phyloP scores from a whole-genome alignment of 2,329 filamentous ascomycete genomes.

The Fusarium sp. region DNA sequence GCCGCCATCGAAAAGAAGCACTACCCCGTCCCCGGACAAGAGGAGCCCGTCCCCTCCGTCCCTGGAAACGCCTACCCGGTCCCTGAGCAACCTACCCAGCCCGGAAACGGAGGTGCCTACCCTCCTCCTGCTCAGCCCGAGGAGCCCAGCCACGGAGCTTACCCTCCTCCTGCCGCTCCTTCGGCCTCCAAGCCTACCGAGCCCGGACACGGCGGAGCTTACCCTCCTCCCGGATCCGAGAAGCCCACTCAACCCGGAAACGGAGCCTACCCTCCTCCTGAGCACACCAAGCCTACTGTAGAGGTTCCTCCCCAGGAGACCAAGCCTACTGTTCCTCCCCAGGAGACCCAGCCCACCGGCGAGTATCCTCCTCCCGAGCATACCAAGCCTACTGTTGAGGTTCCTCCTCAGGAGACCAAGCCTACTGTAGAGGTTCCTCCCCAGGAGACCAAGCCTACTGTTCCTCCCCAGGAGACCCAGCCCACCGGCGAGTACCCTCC shows the following conservation, averaged over 20 bases:
- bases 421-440: slow-evolving; percentile 25
- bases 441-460: not conserved
- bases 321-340: no score
- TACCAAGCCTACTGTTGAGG: no score
- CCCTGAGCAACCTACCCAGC: slow-evolving; percentile 1
- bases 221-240: not conserved
- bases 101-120: slow-evolving; percentile 1
- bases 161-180: not conserved
- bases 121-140: slow-evolving; percentile 1
- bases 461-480: not conserved
- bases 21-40: slow-evolving; percentile 20
- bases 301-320: no score
- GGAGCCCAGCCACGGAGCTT: not conserved
- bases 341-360: no score
- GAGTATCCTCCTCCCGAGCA: no score
- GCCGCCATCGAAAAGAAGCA: slow-evolving; percentile 36
- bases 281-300: no score
- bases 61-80: slow-evolving; percentile 10
- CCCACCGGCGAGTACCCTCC: not conserved
- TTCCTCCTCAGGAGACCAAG: slow-evolving; percentile 16
- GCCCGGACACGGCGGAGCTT: not conserved
- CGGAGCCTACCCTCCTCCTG: no score
- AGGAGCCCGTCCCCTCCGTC: slow-evolving; percentile 9
- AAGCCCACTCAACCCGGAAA: not conserved
- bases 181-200: not conserved